Evolutionary conservation across 1,139 yeast species (phyloP).

Genomic region (Trichomonascaceae sp.): DNA sequence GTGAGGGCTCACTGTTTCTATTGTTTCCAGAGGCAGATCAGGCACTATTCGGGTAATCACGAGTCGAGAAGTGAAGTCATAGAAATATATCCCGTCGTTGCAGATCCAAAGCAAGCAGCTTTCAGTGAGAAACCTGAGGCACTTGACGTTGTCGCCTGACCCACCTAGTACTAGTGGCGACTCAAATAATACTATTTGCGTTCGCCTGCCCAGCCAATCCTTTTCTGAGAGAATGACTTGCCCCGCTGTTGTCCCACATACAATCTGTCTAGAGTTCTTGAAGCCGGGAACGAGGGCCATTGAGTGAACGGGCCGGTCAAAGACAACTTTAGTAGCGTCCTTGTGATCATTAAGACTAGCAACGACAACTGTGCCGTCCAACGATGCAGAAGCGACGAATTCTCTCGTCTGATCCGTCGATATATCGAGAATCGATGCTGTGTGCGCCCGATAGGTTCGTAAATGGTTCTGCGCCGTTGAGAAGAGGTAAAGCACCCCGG

Average conservation of each 20-base stretch:
- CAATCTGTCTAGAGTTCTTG: conserved; percentile 44
- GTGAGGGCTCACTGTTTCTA: too few relatives aligned
- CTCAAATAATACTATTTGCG: conserved; percentile 39
- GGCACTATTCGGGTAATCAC: too few relatives aligned
- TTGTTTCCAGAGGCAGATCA: too few relatives aligned
- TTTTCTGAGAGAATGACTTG: conserved; percentile 59
- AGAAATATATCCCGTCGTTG: conserved; percentile 54
- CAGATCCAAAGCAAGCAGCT: conserved; percentile 75
- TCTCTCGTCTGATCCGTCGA: conserved; percentile 48
- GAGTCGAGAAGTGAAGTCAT: too few relatives aligned
- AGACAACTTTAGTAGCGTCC: conserved; percentile 65
- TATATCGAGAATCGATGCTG: conserved; percentile 62
- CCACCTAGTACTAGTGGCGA: too few relatives aligned
- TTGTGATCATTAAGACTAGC: conserved; percentile 52
- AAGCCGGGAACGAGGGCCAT: conserved; percentile 71
- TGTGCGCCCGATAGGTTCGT: conserved; percentile 69
- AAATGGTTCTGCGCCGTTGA: conserved; percentile 43
- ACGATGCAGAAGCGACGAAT: conserved; percentile 73
- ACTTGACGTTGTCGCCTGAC: too few relatives aligned
- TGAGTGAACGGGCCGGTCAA: conserved; percentile 79
- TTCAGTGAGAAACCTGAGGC: too few relatives aligned
- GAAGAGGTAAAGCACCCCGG: conserved; percentile 66
- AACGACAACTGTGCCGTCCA: conserved; percentile 85
- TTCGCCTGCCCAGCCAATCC: conserved; percentile 78
- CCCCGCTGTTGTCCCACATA: conserved; percentile 89